These are phyloP conservation scores for Penstemon barbatus DNA, from an alignment of 257 asterid species.

Conservation along the genomic window DNA sequence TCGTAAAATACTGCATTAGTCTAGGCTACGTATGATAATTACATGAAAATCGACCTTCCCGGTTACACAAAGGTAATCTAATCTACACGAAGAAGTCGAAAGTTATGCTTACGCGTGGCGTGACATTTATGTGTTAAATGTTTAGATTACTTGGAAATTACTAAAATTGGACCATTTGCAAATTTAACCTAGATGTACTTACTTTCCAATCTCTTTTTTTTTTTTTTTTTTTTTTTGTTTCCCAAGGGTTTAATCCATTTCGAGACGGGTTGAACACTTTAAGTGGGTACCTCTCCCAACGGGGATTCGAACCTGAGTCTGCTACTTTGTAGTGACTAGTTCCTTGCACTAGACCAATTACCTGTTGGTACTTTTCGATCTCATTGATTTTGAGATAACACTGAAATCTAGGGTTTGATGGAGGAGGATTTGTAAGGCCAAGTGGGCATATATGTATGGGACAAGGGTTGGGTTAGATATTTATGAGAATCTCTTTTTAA, in stretches of 20 bases:
- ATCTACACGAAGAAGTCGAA: no score
- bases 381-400: background rate
- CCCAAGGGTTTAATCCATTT: no score
- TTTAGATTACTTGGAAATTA: no score
- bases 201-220: background rate
- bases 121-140: no score
- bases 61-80: background rate
- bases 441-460: background rate
- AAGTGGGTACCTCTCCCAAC: no score
- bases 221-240: background rate
- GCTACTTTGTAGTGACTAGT: no score
- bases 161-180: no score
- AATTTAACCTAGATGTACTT: background rate
- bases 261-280: no score
- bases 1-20: no score
- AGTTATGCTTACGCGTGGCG: no score
- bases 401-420: background rate
- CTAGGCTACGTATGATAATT: background rate
- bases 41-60: background rate
- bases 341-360: no score
- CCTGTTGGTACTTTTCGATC: background rate
- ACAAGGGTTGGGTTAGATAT: slow-evolving; percentile 11
- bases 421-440: background rate
- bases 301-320: no score
- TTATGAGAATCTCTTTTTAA: slow-evolving; percentile 5